Conservation (phyloP, 495 filamentous ascomycete species). For the Hyaloscypha bicolor region DNA sequence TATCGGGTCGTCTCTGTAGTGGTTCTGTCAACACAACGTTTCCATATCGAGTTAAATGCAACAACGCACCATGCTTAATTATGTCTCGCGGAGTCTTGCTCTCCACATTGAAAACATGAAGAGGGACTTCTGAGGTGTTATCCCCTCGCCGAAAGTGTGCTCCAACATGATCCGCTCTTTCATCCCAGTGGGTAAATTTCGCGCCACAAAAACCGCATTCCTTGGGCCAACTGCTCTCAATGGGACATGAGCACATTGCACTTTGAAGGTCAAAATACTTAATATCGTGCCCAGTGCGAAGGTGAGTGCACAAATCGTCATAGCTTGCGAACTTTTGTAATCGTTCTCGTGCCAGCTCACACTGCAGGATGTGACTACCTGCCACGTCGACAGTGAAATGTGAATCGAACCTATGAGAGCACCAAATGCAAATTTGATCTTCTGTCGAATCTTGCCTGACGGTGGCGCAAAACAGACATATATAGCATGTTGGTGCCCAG, state of each 20-base stretch:
- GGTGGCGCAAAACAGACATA: conserved; percentile 9
- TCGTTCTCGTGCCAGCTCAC: conserved; percentile 11
- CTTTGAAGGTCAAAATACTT: conserved; percentile 4
- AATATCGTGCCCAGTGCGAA: conserved; percentile 5
- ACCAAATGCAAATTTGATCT: conserved; percentile 5
- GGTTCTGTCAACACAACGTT: conserved; percentile 2
- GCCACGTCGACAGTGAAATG: conserved; percentile 3
- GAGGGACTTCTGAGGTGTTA: conserved; percentile 1
- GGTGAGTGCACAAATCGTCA: conserved; percentile 4
- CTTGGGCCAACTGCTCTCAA: conserved; percentile 6
- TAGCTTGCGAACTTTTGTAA: conserved; percentile 2
- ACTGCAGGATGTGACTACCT: conserved; percentile 9
- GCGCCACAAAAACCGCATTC: conserved; percentile 7
- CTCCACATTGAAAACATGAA: not conserved
- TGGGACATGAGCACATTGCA: not conserved
- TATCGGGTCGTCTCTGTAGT: conserved; percentile 1
- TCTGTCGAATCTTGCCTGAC: conserved; percentile 1
- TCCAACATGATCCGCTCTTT: conserved; percentile 9
- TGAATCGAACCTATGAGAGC: conserved; percentile 7
- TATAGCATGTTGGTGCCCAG: conserved; percentile 9
- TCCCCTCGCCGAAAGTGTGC: conserved; percentile 5
- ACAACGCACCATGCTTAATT: conserved; percentile 1
- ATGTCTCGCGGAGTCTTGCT: not conserved
- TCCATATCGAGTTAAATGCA: not conserved
- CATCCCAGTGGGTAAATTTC: conserved; percentile 5